Evolutionary conservation across 75 land plant species (phyloP), one percentile per base, ranked within the genome.

Genomic region (Sequoia sempervirens): DNA sequence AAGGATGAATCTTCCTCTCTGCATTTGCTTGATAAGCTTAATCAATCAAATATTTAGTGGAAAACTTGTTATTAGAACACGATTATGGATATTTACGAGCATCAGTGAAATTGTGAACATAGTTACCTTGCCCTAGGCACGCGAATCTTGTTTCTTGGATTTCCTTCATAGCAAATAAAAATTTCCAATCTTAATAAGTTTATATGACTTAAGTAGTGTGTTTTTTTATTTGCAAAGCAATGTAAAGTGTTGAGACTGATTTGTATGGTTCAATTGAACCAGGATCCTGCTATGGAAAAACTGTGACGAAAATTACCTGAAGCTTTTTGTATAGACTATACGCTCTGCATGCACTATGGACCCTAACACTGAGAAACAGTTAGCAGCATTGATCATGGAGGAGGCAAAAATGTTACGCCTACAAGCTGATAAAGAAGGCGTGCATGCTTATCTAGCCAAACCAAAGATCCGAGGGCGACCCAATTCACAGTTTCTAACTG

Each of bases 401-500:
- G 98, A 97, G 72, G 98, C 99, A 43, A 87, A 89, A 73, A 87
- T 87, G 84, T 83, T 95, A 84, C 87, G 94, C 54, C 56, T 81
- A 64, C 91, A 92, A 84, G 96, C 98, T 68, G 95, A 95, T 37
- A 87, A 79, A 53, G 99, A 95, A 87, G 99, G 99, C 12, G 93
- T 94, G 50, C 91, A 86, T 61, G 96, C 84, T 68, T 97, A 97
- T 83, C 93, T 97, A 41, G 85, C 75, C 36, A 81, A 91, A 81
- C 98, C 94, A 34, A 87, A 73, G n/a, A 89, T 90, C 18, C 87
- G 98, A 82, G 86, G 83, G 79, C 87, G 93, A n/a, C 99, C 98
- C 14, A 97, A 97, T 88, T 89, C 96, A 53, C 93, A 94, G 64
- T 97, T 97, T 83, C 93, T 97, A 30, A 87, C 92, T 81, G 98